Base-by-base conservation (phyloP, 805 yeast species). In the Lipomyces japonicus region DNA sequence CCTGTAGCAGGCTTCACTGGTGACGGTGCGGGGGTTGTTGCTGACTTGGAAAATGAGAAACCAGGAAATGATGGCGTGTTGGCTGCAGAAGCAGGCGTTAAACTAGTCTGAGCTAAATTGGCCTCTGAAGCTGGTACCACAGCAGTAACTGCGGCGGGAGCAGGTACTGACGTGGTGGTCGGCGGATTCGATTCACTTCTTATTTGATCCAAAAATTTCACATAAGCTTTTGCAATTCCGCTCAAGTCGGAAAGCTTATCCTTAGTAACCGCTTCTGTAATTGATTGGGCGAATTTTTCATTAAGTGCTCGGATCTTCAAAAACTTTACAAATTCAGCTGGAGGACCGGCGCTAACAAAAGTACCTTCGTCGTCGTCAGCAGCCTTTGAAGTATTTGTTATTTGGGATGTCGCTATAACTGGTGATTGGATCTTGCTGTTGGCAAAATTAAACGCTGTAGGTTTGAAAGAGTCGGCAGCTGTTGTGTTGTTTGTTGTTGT, bases 301-400 rank as follows among this genome's bases (percentile, higher is more conserved):
- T 59, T 59, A 9, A 59, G 42, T 4, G 63, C 61, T 14, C 63
- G 47, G 22, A 59, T 34, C 30, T 59, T 57, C 26, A 59, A 38
- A 25, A 48, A 54, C 35, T 57, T 57, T 19, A 45, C 51, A 28
- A 39, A 59, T 25, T 59, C 62, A 4, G 58, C 35, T 1, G 38
- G 14, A 16, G 42, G 44, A 28, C 44, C 44, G 5, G 37, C 44
- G 18, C 22, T 18, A 9, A 40, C 44, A 18, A 25, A 18, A 7
- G 18, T 16, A 16, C 39, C 39, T 42, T 25, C 44, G n/a, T 25
- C 44, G 25, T 16, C 22, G 40, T 40, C 39, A 14, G 10, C 21
- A 6, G 44, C 39, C n/a, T 36, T 36, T n/a, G 39, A n/a, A 19
- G 39, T 9, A 36, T 9, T 9, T 16, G 39, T 16, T 36, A 9